Conservation (phyloP, 768 basidiomycete species). For the Kwoniella botswanensis region DNA sequence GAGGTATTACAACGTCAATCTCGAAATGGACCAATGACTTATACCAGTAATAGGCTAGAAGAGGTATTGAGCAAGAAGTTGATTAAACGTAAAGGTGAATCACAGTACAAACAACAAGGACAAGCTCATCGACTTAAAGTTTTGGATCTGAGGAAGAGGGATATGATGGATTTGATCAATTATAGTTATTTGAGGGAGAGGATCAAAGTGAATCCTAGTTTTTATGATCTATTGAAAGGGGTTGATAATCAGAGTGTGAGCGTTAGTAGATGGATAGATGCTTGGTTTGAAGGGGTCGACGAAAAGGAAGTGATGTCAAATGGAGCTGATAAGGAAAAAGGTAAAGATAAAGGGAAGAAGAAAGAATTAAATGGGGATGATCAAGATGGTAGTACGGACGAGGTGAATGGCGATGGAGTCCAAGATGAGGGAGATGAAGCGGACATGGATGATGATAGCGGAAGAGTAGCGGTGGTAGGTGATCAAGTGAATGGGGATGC, state of each 20-base stretch:
- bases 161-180: conserved; percentile 74
- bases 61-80: neutral
- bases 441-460: conserved; percentile 10
- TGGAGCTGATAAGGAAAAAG: neutral
- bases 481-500: conserved; percentile 25
- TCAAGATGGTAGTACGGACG: conserved; percentile 10
- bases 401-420: conserved; percentile 6
- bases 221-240: conserved; percentile 68
- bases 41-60: neutral
- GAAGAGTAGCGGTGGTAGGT: conserved; percentile 15
- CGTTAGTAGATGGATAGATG: conserved; percentile 74
- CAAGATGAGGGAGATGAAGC: conserved; percentile 3
- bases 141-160: conserved; percentile 65
- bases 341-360: conserved; percentile 4
- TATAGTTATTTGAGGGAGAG: conserved; percentile 80
- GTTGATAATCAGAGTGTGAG: conserved; percentile 62
- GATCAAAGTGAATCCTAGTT: conserved; percentile 77
- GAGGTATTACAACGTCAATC: conserved; percentile 30
- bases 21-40: conserved; percentile 30
- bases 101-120: neutral
- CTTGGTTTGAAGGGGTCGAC: conserved; percentile 35
- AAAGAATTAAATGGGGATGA: conserved; percentile 1
- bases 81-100: neutral
- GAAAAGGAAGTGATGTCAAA: neutral
- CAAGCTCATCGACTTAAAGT: conserved; percentile 45